A percentile compares a stretch with the other conserved stretches of the same genome.
phyloP scores from a whole-genome alignment of 371 early-diverging fungal genomes.

The Chytridium lagenaria region DNA sequence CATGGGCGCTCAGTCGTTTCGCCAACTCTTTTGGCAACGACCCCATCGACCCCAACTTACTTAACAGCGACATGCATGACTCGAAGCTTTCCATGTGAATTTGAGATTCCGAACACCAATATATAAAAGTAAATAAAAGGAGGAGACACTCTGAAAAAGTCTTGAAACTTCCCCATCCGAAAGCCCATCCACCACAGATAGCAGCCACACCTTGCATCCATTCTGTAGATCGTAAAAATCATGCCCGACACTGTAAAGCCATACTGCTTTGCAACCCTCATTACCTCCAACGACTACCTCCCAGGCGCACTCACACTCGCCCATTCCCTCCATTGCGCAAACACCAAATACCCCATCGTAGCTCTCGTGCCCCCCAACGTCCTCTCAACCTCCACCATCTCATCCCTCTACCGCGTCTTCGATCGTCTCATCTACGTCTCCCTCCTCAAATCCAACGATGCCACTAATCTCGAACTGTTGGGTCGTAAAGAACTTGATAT shows the following conservation, averaged over 20 bases:
- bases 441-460: constrained; percentile 55
- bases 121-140: too few relatives aligned
- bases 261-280: constrained; percentile 54
- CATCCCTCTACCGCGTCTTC: constrained; percentile 61
- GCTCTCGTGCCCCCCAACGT: constrained; percentile 71
- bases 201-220: too few relatives aligned
- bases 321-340: constrained; percentile 72
- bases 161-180: too few relatives aligned
- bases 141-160: too few relatives aligned
- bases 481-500: constrained; percentile 88
- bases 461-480: constrained; percentile 69
- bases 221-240: too few relatives aligned
- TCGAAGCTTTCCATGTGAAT: too few relatives aligned
- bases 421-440: constrained; percentile 72
- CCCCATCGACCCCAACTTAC: not conserved
- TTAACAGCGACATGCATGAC: too few relatives aligned
- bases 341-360: constrained; percentile 69
- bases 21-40: constrained; percentile 53
- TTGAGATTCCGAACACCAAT: too few relatives aligned
- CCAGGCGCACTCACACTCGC: constrained; percentile 85
- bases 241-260: too few relatives aligned
- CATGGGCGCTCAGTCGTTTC: constrained; percentile 95
- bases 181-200: too few relatives aligned
- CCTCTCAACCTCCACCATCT: constrained; percentile 54
- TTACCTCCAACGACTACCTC: constrained; percentile 70